phyloP scores from a whole-genome alignment of 768 basidiomycete species.

The Aureoboletus auriporus region DNA sequence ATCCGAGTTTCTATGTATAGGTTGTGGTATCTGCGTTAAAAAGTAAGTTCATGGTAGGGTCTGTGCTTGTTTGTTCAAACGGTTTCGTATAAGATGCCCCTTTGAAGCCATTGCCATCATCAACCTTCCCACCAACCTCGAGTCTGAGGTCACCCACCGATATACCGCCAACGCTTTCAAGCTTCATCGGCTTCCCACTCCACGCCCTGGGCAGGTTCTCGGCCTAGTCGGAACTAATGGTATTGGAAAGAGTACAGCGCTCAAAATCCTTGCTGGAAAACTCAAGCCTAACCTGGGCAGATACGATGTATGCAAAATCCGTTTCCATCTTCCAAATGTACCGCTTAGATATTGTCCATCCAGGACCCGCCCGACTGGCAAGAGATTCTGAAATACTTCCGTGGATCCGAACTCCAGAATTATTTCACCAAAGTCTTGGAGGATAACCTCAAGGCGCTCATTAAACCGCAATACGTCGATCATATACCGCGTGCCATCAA shows the following conservation, averaged over 20 bases:
- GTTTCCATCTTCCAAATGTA: neutral
- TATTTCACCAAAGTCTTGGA: slow-evolving; percentile 99
- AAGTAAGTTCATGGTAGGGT: slow-evolving; percentile 57
- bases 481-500: slow-evolving; percentile 97
- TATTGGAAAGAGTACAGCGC: slow-evolving; percentile 97
- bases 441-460: slow-evolving; percentile 96
- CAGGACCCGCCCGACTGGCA: slow-evolving; percentile 99
- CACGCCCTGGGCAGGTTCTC: slow-evolving; percentile 96
- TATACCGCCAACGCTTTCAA: slow-evolving; percentile 99
- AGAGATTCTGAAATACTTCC: slow-evolving; percentile 97
- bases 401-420: slow-evolving; percentile 97
- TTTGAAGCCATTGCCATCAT: slow-evolving; percentile 99
- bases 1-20: slow-evolving; percentile 98
- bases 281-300: slow-evolving; percentile 96
- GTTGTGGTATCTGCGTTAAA: slow-evolving; percentile 99
- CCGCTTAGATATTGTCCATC: neutral
- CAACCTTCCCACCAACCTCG: slow-evolving; percentile 96
- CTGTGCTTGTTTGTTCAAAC: slow-evolving; percentile 3
- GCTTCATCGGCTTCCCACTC: slow-evolving; percentile 95
- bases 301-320: slow-evolving; percentile 69
- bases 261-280: slow-evolving; percentile 96
- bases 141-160: slow-evolving; percentile 94
- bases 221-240: slow-evolving; percentile 98
- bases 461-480: slow-evolving; percentile 99
- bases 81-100: slow-evolving; percentile 67